Conservation (phyloP, 2,329 filamentous ascomycete genomes). For the Endoconidiophora laricicola region DNA sequence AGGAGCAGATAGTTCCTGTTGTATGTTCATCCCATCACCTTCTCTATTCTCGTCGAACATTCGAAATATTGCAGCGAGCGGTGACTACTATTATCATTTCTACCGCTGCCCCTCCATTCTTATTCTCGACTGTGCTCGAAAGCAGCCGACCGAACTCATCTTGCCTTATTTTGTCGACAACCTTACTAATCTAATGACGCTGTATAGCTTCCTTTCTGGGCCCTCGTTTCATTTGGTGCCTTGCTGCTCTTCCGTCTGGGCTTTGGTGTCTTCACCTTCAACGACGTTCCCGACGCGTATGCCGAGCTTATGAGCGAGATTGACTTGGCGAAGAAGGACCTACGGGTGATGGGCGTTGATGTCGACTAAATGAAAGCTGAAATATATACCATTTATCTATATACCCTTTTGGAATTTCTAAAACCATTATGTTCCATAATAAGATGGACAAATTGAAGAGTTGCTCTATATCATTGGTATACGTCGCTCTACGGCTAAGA, state of each 20-base stretch:
- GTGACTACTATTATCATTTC: background rate
- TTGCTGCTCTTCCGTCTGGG: conserved; percentile 86
- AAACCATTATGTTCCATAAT: too few relatives aligned
- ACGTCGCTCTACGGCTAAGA: too few relatives aligned
- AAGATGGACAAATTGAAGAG: too few relatives aligned
- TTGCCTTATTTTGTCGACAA: background rate
- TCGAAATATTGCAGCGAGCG: background rate
- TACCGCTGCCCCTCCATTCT: background rate
- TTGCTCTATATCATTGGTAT: too few relatives aligned
- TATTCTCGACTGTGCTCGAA: too few relatives aligned
- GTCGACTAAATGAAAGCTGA: conserved; percentile 43
- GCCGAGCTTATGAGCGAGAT: conserved; percentile 79
- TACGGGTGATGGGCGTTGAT: conserved; percentile 58
- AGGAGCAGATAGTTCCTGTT: conserved; percentile 74
- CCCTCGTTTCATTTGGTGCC: conserved; percentile 75
- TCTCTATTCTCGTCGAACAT: background rate
- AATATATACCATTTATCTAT: background rate
- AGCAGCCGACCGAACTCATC: too few relatives aligned
- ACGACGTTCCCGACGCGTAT: conserved; percentile 76
- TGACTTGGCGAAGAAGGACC: conserved; percentile 54
- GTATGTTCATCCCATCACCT: conserved; percentile 36
- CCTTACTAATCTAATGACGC: background rate
- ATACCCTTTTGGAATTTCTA: too few relatives aligned
- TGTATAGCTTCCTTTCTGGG: conserved; percentile 79
- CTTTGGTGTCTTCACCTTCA: conserved; percentile 86